Evolutionary conservation across 2,329 filamentous ascomycete genomes (phyloP).

Genomic region (Pseudonectria buxi): DNA sequence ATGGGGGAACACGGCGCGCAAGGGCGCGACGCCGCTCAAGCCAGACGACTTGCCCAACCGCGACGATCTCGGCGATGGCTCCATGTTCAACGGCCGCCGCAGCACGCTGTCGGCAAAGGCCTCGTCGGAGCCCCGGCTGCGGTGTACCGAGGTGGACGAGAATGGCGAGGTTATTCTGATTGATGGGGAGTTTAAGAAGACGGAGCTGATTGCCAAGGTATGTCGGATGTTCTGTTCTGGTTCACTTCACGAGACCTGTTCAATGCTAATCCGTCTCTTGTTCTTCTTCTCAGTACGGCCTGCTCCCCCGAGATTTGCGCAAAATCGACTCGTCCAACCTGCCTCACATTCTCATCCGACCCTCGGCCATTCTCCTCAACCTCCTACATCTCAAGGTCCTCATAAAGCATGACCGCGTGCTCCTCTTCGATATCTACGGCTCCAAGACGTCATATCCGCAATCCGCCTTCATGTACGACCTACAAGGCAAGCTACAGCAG

Average conservation of each 20-base stretch:
- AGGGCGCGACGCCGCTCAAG: constrained; percentile 37
- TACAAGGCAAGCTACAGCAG: constrained; percentile 86
- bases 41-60: constrained; percentile 52
- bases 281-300: constrained; percentile 61
- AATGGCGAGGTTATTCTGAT: constrained; percentile 86
- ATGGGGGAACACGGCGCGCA: constrained; percentile 36
- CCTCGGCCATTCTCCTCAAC: constrained; percentile 89
- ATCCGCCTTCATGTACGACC: constrained; percentile 94
- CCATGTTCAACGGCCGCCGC: constrained; percentile 62
- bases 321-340: constrained; percentile 97
- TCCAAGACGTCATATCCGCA: constrained; percentile 92
- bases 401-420: constrained; percentile 88
- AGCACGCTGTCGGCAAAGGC: constrained; percentile 63
- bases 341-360: constrained; percentile 89
- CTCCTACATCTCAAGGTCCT: constrained; percentile 92
- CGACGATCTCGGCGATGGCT: constrained; percentile 52
- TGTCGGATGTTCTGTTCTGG: background rate
- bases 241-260: no score
- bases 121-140: constrained; percentile 73
- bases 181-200: constrained; percentile 96
- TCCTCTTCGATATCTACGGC: constrained; percentile 94
- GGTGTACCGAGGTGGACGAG: constrained; percentile 93
- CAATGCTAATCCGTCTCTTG: no score
- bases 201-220: constrained; percentile 90
- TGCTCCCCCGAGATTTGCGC: constrained; percentile 87